These are phyloP conservation scores for Zizania palustris DNA, from an alignment of 202 grass and related monocot genomes.

Conservation along the genomic window DNA sequence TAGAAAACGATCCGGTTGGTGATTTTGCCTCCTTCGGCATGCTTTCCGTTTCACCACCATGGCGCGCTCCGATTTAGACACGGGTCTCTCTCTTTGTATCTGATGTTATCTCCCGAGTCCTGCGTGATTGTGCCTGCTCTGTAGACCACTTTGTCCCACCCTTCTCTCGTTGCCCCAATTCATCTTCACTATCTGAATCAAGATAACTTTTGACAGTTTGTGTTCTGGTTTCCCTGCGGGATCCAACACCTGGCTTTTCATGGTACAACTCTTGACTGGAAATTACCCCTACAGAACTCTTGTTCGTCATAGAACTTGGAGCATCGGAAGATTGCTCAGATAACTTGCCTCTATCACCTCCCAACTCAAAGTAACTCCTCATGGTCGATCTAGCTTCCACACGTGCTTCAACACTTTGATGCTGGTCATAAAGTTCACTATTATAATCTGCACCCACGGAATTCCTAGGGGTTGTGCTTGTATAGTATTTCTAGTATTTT, in stretches of 20 bases:
- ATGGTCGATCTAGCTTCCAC: conserved; percentile 45
- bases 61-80: conserved; percentile 26
- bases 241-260: conserved; percentile 32
- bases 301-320: conserved; percentile 17
- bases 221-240: conserved; percentile 37
- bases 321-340: conserved; percentile 25
- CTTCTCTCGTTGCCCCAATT: conserved; percentile 33
- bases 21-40: conserved; percentile 26
- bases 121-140: conserved; percentile 59
- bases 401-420: conserved; percentile 30
- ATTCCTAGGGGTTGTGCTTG: conserved; percentile 25
- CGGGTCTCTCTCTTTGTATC: conserved; percentile 39
- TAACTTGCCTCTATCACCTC: conserved; percentile 26
- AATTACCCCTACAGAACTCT: conserved; percentile 37
- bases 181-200: conserved; percentile 50
- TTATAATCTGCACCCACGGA: conserved; percentile 36
- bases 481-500: conserved; percentile 25
- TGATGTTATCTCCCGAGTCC: conserved; percentile 53
- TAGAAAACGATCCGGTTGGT: conserved; percentile 29
- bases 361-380: conserved; percentile 32
- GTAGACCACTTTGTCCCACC: conserved; percentile 41
- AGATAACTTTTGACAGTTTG: conserved; percentile 47
- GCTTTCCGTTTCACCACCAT: conserved; percentile 34
- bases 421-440: conserved; percentile 33
- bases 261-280: conserved; percentile 32